Evolutionary conservation across 805 yeast species (phyloP).

Genomic region (Pichia phayaonensis): DNA sequence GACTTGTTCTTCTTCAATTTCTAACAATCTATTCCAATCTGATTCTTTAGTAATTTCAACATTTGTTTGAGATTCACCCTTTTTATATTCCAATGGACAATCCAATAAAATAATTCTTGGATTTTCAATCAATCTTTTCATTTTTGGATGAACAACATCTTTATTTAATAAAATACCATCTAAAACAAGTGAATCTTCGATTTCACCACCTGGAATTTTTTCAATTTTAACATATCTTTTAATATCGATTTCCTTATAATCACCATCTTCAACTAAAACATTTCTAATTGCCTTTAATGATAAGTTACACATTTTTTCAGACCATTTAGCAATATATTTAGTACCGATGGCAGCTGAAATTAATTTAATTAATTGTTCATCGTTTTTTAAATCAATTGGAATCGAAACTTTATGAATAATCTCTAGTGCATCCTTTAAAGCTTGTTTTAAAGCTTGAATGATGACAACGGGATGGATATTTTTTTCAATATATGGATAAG

Average conservation of each 20-base stretch:
- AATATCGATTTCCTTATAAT: conserved; percentile 76
- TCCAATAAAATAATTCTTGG: conserved; percentile 87
- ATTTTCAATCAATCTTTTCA: conserved; percentile 82
- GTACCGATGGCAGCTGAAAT: conserved; percentile 93
- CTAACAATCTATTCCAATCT: conserved; percentile 91
- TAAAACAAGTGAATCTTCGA: conserved; percentile 78
- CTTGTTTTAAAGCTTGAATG: conserved; percentile 88
- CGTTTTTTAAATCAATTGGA: conserved; percentile 79
- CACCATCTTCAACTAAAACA: conserved; percentile 56
- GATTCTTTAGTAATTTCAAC: conserved; percentile 93
- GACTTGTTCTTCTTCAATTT: conserved; percentile 97
- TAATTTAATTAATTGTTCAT: conserved; percentile 76
- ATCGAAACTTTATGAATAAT: conserved; percentile 75
- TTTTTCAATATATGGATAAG: conserved; percentile 89
- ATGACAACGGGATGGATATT: conserved; percentile 96
- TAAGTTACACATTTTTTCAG: conserved; percentile 80
- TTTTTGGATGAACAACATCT: conserved; percentile 98
- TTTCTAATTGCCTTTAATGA: conserved; percentile 85
- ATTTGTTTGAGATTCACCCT: conserved; percentile 98
- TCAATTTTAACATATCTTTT: conserved; percentile 91
- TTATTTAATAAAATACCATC: conserved; percentile 91
- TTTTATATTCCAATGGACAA: conserved; percentile 96
- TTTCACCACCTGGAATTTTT: conserved; percentile 97
- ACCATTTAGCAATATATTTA: conserved; percentile 87
- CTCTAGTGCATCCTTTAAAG: conserved; percentile 83